Evolutionary conservation across 1,284 basidiomycete species (phyloP), one percentile per base, ranked within the genome.

Genomic region (Vanrija sp.): DNA sequence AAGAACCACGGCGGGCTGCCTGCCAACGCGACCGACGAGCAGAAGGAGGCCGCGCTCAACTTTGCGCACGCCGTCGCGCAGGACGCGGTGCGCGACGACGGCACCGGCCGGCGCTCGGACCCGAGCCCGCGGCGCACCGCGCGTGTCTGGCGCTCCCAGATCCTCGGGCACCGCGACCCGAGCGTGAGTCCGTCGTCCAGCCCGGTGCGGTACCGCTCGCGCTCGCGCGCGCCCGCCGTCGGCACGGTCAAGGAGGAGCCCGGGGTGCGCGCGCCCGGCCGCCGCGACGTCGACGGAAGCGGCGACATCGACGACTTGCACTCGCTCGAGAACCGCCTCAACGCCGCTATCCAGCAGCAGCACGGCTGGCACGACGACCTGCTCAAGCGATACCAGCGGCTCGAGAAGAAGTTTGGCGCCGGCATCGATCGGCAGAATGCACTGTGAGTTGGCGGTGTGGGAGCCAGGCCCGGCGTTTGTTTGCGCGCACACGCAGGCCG

Each of bases 91-190:
- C 29, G 46, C 29, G 55, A 49, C 16, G 39, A 39, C 6, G 43
- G 28, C 4, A 45, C 34, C 29, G 51, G 54, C 50, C 47, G 51
- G 9, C 59, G 59, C 21, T 19, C 49, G 5, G 52, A 61, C 52
- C 59, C 55, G 5, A 47, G 43, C 7, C 59, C 59, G 19, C 59
- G 59, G 21, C 55, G 59, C 39, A 34, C 28, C 1, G 59, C 59
- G 29, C 55, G 59, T 39, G 55, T 61, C 16, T 54, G 51, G 43
- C 55, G 59, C 44, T 49, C 52, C 26, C 51, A 60, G 46, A 45
- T 60, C 10, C 58, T 60, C 8, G 58, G 58, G 1, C 54, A 55
- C 29, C 46, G 55, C 39, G 54, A 56, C 12, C 28, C 49, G 5
- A 48, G 45, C 26, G 47, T 49, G 23, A 56, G 5, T 51, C 58